phyloP scores from a whole-genome alignment of 2,329 filamentous ascomycete species.

The Neophaeococcomyces mojaviensis region DNA sequence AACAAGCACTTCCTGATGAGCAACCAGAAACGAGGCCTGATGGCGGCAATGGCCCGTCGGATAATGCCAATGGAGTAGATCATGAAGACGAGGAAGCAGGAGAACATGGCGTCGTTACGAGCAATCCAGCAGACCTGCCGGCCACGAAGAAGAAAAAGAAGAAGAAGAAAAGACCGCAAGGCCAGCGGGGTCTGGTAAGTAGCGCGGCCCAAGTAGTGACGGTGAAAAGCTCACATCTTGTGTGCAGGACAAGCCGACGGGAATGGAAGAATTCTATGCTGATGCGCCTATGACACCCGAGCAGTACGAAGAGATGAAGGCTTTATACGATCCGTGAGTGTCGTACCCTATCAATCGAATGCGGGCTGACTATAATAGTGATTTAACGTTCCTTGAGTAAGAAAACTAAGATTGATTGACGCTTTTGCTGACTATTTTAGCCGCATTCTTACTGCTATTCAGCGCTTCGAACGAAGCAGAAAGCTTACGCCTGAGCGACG shows the following conservation, averaged over 20 bases:
- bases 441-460: conserved; percentile 77
- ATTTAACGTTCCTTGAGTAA: conserved; percentile 52
- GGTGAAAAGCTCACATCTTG: conserved; percentile 1
- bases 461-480: conserved; percentile 69
- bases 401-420: conserved; percentile 11
- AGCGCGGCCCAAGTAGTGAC: conserved; percentile 3
- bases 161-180: conserved; percentile 31
- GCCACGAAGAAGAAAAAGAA: conserved; percentile 26
- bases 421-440: conserved; percentile 34
- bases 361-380: conserved; percentile 30
- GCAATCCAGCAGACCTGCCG: conserved; percentile 10
- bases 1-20: background rate
- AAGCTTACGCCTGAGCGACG: conserved; percentile 59
- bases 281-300: conserved; percentile 70
- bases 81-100: conserved; percentile 6
- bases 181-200: conserved; percentile 31
- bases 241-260: conserved; percentile 44
- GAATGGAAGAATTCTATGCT: conserved; percentile 73
- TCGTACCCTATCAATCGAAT: background rate
- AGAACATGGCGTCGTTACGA: conserved; percentile 11
- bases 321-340: conserved; percentile 60
- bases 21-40: background rate
- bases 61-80: background rate
- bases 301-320: conserved; percentile 58
- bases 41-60: background rate